Conservation (phyloP, 352 stramenopile species). For the Pythium catenulatum region DNA sequence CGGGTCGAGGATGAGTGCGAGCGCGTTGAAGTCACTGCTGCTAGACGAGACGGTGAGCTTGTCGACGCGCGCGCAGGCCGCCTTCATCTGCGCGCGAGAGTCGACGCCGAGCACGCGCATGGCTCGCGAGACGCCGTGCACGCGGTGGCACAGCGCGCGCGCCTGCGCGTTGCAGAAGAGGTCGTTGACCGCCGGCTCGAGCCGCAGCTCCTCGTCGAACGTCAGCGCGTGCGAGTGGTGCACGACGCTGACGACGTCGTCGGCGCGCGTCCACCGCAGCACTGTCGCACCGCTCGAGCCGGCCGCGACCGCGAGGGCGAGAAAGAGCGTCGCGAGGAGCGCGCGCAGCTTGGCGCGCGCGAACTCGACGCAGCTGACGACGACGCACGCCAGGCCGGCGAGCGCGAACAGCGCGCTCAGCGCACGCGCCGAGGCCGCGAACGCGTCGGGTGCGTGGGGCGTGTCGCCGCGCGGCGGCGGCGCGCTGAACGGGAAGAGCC, state of each 20-base stretch:
- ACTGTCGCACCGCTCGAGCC: neutral
- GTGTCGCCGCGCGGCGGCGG: neutral
- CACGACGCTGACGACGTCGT: conserved; percentile 44
- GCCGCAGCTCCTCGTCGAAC: conserved; percentile 1
- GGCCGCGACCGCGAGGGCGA: neutral
- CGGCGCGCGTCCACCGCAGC: neutral
- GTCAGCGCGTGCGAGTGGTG: conserved; percentile 23
- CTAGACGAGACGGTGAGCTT: neutral
- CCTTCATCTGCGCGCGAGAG: neutral
- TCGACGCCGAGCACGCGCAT: conserved; percentile 14
- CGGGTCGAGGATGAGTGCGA: conserved; percentile 44
- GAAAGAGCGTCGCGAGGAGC: conserved; percentile 21
- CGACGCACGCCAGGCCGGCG: conserved; percentile 40
- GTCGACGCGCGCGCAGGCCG: neutral
- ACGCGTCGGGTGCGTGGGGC: neutral
- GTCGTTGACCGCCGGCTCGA: conserved; percentile 51
- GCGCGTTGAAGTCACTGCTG: conserved; percentile 11
- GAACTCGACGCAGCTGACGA: conserved; percentile 57
- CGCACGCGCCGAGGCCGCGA: conserved; percentile 36
- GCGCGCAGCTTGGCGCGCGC: conserved; percentile 32
- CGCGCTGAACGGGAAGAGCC: conserved; percentile 60
- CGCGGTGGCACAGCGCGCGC: conserved; percentile 15
- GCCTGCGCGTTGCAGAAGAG: conserved; percentile 48
- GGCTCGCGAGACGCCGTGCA: neutral
- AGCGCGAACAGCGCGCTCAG: conserved; percentile 47